A percentile compares a stretch with the other conserved stretches of the same genome.
phyloP scores from a whole-genome alignment of 2,329 filamentous ascomycete species.

The Fusarium sp. region DNA sequence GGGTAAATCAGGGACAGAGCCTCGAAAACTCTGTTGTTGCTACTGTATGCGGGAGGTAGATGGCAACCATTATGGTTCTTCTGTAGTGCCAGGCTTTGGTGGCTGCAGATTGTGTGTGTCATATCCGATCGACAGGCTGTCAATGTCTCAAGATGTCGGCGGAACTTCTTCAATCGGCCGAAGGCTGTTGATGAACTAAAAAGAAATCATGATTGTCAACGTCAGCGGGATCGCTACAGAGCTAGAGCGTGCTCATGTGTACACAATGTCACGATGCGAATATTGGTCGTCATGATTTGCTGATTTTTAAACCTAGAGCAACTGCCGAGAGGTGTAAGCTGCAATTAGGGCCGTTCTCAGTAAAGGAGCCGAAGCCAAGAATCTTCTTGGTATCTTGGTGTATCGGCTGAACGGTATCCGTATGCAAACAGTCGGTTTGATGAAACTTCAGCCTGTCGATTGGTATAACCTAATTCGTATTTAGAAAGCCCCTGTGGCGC shows the following conservation, averaged over 20 bases:
- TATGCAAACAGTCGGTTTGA: constrained; percentile 24
- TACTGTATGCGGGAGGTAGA: constrained; percentile 16
- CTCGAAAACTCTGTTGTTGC: constrained; percentile 7
- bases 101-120: constrained; percentile 25
- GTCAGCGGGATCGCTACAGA: constrained; percentile 25
- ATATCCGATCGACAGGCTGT: constrained; percentile 25
- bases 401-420: constrained; percentile 9
- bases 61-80: constrained; percentile 9
- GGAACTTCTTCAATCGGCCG: constrained; percentile 34
- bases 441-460: constrained; percentile 13
- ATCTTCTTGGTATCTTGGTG: neutral
- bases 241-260: neutral
- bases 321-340: constrained; percentile 21
- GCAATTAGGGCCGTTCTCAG: constrained; percentile 22
- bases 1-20: constrained; percentile 26
- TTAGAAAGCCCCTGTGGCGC: constrained; percentile 5
- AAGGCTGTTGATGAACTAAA: constrained; percentile 16
- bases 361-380: constrained; percentile 12
- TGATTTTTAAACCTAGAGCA: constrained; percentile 15
- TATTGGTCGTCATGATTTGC: neutral
- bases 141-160: constrained; percentile 16
- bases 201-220: neutral
- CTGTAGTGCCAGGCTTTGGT: constrained; percentile 17
- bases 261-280: constrained; percentile 12
- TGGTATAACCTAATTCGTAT: constrained; percentile 17